phyloP scores from a whole-genome alignment of 805 yeast species.

The Teunomyces aglyptinius region DNA sequence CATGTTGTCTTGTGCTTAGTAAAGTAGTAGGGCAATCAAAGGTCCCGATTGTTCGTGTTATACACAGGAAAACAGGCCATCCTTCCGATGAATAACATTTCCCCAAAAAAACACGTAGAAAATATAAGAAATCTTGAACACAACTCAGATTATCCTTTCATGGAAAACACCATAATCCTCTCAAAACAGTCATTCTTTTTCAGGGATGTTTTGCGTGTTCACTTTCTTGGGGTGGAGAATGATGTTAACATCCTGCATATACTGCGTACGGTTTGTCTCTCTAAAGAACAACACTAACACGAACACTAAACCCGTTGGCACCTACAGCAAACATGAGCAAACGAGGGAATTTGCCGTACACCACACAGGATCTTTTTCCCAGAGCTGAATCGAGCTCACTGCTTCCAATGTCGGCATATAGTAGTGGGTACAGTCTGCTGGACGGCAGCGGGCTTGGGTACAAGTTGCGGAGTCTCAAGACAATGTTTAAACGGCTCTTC shows the following conservation, averaged over 20 bases:
- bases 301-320: not conserved
- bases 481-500: slow-evolving; percentile 39
- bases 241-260: not conserved
- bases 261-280: not conserved
- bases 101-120: too few relatives aligned
- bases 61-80: too few relatives aligned
- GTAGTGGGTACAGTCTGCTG: slow-evolving; percentile 6
- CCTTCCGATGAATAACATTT: too few relatives aligned
- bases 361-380: slow-evolving; percentile 43
- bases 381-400: slow-evolving; percentile 16
- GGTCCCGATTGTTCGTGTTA: not conserved
- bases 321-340: slow-evolving; percentile 27
- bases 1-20: not conserved
- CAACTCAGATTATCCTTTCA: too few relatives aligned
- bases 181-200: too few relatives aligned
- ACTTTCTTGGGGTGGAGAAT: too few relatives aligned
- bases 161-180: too few relatives aligned
- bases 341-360: slow-evolving; percentile 39
- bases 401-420: not conserved
- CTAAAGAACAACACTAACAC: not conserved
- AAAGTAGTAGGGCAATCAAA: not conserved
- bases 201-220: too few relatives aligned
- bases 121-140: too few relatives aligned
- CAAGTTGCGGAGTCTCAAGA: slow-evolving; percentile 23
- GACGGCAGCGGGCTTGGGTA: slow-evolving; percentile 9